These are phyloP conservation scores for Geotrichum histeridarum DNA, from an alignment of 1,139 yeast genomes.

Conservation along the genomic window DNA sequence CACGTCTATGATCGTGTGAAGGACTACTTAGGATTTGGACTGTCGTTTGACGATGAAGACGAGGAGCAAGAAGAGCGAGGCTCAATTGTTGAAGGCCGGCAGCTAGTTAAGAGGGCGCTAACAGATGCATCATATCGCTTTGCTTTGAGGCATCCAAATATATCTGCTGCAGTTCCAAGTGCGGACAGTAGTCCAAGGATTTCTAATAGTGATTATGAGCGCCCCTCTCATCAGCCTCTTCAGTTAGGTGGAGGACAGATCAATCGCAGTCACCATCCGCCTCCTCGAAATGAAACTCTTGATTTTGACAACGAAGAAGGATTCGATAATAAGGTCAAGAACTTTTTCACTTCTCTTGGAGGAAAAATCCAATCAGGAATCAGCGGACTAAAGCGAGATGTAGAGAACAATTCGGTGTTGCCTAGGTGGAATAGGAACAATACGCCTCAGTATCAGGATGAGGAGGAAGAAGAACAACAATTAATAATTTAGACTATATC, in stretches of 20 bases:
- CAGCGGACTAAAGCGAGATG: not conserved
- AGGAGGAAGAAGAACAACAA: slow-evolving; percentile 17
- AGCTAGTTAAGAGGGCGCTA: slow-evolving; percentile 36
- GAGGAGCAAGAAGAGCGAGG: slow-evolving; percentile 39
- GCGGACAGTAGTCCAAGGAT: slow-evolving; percentile 11
- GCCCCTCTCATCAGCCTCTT: not conserved
- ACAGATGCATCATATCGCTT: slow-evolving; percentile 31
- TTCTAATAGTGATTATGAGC: not conserved
- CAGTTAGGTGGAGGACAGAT: slow-evolving; percentile 8
- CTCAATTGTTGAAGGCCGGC: slow-evolving; percentile 37
- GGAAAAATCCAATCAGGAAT: slow-evolving; percentile 7
- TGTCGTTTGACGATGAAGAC: slow-evolving; percentile 47
- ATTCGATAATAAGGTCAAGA: slow-evolving; percentile 1
- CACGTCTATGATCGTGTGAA: slow-evolving; percentile 64
- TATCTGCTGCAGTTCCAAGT: slow-evolving; percentile 6
- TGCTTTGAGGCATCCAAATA: slow-evolving; percentile 23
- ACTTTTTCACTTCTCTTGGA: slow-evolving; percentile 16
- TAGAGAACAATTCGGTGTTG: not conserved
- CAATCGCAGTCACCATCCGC: not conserved
- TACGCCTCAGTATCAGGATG: slow-evolving; percentile 20
- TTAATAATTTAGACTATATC: slow-evolving; percentile 12
- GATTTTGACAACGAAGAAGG: not conserved
- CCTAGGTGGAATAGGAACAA: slow-evolving; percentile 23
- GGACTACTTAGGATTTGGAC: slow-evolving; percentile 49
- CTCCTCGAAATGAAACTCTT: not conserved